Conservation (phyloP, 208 protist genomes). For the Angomonas deanei region DNA sequence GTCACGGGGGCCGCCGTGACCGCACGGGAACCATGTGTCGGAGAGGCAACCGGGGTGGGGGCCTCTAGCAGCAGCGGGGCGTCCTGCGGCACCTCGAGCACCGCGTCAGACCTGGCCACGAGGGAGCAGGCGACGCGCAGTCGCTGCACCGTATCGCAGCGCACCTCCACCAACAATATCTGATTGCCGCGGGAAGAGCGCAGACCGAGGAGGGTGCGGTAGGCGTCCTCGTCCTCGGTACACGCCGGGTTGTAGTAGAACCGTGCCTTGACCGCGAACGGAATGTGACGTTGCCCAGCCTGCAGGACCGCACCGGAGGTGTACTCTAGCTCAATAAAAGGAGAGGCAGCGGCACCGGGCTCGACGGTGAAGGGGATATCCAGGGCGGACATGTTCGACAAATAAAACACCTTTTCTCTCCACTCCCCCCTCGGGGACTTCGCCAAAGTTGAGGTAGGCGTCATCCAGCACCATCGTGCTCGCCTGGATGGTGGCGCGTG, state of each 20-base stretch:
- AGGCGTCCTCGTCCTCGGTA: constrained; percentile 16
- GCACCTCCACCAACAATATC: constrained; percentile 56
- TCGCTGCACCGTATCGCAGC: constrained; percentile 56
- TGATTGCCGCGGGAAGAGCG: constrained; percentile 49
- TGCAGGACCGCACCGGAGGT: constrained; percentile 26
- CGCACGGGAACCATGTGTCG: background rate
- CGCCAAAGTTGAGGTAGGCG: constrained; percentile 61
- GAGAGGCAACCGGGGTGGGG: background rate
- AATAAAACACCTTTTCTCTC: constrained; percentile 46
- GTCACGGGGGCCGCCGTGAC: background rate
- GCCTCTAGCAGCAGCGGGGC: background rate
- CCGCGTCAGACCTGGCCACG: constrained; percentile 1
- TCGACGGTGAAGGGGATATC: constrained; percentile 74
- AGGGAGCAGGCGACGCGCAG: constrained; percentile 58
- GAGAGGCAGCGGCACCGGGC: constrained; percentile 24
- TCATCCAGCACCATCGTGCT: constrained; percentile 52
- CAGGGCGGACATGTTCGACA: constrained; percentile 72
- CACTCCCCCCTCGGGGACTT: constrained; percentile 67
- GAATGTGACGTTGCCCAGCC: constrained; percentile 46
- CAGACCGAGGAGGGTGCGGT: constrained; percentile 46
- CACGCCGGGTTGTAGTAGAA: constrained; percentile 21
- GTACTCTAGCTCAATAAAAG: constrained; percentile 56
- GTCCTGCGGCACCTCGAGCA: background rate
- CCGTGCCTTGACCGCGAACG: constrained; percentile 50
- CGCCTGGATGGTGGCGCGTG: constrained; percentile 75